phyloP scores from a whole-genome alignment of 495 filamentous ascomycete species.

The Filosporella fistucella region DNA sequence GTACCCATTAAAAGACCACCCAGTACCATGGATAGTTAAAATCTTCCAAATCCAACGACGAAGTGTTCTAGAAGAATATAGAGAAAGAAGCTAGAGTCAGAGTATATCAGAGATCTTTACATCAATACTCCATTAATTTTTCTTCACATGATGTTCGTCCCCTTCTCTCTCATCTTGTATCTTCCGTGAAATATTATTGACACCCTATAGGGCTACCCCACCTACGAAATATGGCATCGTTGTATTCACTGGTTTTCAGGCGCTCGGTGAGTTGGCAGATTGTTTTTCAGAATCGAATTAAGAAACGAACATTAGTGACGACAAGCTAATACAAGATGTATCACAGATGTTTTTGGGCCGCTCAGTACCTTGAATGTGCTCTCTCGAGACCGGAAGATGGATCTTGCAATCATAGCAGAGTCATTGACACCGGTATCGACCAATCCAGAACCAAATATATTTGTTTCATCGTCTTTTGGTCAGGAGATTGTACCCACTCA shows the following conservation, averaged over 20 bases:
- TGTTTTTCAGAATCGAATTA: neutral
- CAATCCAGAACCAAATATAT: neutral
- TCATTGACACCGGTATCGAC: neutral
- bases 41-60: neutral
- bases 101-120: neutral
- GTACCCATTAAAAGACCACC: neutral
- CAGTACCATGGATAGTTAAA: neutral
- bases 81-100: neutral
- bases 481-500: constrained; percentile 56
- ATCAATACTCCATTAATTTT: neutral
- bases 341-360: neutral
- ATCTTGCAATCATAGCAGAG: neutral
- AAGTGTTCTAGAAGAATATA: neutral
- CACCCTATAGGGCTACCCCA: neutral
- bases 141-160: neutral
- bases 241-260: neutral
- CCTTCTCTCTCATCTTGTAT: neutral
- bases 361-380: neutral
- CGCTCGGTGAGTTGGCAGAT: neutral
- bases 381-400: neutral
- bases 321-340: neutral
- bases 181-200: neutral
- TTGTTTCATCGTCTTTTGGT: constrained; percentile 25
- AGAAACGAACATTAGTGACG: neutral
- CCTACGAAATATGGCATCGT: neutral